Conservation (phyloP, 1,139 yeast genomes). For the Zygotorulaspora mrakii region DNA sequence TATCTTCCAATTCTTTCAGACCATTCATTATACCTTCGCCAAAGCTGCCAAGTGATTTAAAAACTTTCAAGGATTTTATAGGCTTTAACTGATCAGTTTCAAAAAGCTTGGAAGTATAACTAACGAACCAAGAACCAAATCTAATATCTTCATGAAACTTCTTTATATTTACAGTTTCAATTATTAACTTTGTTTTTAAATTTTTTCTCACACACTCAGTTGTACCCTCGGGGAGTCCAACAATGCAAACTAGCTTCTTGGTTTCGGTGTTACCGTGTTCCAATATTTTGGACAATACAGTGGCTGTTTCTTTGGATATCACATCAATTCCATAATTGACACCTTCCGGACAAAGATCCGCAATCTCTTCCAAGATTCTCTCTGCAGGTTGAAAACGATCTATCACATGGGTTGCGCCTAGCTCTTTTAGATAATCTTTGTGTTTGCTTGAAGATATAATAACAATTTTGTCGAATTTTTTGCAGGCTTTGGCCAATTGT, state of each 20-base stretch:
- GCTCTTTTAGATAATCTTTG: slow-evolving; percentile 34
- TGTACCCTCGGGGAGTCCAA: slow-evolving; percentile 37
- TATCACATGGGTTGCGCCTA: slow-evolving; percentile 44
- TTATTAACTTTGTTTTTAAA: slow-evolving; percentile 26
- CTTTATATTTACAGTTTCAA: slow-evolving; percentile 41
- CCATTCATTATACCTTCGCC: slow-evolving; percentile 39
- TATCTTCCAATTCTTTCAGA: slow-evolving; percentile 39
- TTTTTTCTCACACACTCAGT: slow-evolving; percentile 19
- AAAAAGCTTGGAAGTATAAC: slow-evolving; percentile 38
- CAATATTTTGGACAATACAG: slow-evolving; percentile 35
- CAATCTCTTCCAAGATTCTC: slow-evolving; percentile 27
- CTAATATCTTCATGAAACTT: slow-evolving; percentile 44
- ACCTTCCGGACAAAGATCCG: slow-evolving; percentile 27
- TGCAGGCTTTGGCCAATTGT: slow-evolving; percentile 44
- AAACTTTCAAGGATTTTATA: slow-evolving; percentile 38
- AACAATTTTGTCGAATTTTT: slow-evolving; percentile 39
- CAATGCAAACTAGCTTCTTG: slow-evolving; percentile 41
- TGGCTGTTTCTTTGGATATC: slow-evolving; percentile 44
- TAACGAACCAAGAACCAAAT: slow-evolving; percentile 41
- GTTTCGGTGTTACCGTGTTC: slow-evolving; percentile 15
- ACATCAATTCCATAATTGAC: slow-evolving; percentile 44
- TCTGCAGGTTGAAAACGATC: slow-evolving; percentile 38
- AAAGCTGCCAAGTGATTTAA: slow-evolving; percentile 36
- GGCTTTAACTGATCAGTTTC: slow-evolving; percentile 35
- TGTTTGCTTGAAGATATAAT: slow-evolving; percentile 42